Conservation (phyloP, 106 monocot species). For the Acorus gramineus region DNA sequence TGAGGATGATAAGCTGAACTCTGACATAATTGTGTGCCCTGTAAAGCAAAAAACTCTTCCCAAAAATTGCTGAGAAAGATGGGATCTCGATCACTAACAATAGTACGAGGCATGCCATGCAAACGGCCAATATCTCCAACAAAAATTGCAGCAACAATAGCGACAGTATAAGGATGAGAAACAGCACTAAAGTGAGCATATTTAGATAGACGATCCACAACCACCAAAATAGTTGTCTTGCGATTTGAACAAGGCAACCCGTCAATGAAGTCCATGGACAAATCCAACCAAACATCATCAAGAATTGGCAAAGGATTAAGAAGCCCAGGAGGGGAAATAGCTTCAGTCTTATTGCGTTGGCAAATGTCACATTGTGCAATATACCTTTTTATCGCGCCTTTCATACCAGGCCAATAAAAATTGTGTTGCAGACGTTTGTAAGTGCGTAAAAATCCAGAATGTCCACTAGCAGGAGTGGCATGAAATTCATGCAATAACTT, state of each 20-base stretch:
- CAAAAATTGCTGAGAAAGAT: background rate
- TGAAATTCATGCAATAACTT: background rate
- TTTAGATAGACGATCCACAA: background rate
- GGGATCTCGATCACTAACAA: background rate
- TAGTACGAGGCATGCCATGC: conserved; percentile 1
- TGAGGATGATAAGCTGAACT: background rate
- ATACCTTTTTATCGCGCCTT: background rate
- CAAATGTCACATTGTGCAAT: background rate
- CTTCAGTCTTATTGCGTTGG: background rate
- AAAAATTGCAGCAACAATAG: background rate
- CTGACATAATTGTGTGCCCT: background rate
- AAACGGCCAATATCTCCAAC: background rate
- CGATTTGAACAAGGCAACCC: background rate
- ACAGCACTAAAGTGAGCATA: background rate
- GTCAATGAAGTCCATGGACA: background rate
- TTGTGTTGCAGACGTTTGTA: background rate
- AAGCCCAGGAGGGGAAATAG: background rate
- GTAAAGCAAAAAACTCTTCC: background rate
- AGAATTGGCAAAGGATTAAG: background rate
- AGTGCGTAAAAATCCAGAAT: background rate
- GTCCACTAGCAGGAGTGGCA: background rate
- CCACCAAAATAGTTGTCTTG: background rate
- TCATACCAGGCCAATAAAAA: background rate
- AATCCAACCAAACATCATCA: background rate
- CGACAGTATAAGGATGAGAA: background rate